Percentiles rank a stretch among this genome's conserved stretches.
phyloP scores from a whole-genome alignment of 257 asterid genomes.

The Solanum appendiculatum region DNA sequence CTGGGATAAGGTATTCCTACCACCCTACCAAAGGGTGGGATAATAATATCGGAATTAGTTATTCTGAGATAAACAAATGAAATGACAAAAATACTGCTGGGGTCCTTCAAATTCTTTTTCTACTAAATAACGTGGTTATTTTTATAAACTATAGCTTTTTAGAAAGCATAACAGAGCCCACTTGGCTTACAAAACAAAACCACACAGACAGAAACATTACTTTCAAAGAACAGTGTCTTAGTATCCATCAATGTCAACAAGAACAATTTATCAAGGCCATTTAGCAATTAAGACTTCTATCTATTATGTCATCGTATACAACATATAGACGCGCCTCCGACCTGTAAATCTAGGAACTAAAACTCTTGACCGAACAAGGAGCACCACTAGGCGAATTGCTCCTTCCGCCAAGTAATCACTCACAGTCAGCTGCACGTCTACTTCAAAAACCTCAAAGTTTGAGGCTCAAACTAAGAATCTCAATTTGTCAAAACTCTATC shows the following conservation, averaged over 20 bases:
- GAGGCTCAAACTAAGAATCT: neutral
- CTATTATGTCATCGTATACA: neutral
- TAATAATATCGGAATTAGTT: neutral
- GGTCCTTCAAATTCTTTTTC: neutral
- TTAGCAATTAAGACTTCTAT: neutral
- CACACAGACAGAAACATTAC: neutral
- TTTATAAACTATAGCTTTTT: neutral
- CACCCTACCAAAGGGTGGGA: neutral
- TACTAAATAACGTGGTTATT: neutral
- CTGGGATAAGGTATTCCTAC: neutral
- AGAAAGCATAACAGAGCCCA: neutral
- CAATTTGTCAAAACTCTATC: neutral
- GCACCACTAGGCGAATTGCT: neutral
- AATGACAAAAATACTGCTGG: neutral
- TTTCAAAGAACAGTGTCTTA: neutral
- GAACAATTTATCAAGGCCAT: neutral
- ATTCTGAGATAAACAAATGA: neutral
- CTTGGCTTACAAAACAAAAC: neutral
- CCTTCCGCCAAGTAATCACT: neutral
- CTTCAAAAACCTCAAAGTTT: neutral
- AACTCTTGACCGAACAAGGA: neutral
- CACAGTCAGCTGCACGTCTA: neutral
- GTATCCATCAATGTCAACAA: neutral
- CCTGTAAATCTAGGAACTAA: neutral
- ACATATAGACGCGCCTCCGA: neutral